Percentiles rank a stretch among this genome's conserved stretches.
phyloP scores from a whole-genome alignment of 306 rosid genomes.

The Medicago ruthenica region DNA sequence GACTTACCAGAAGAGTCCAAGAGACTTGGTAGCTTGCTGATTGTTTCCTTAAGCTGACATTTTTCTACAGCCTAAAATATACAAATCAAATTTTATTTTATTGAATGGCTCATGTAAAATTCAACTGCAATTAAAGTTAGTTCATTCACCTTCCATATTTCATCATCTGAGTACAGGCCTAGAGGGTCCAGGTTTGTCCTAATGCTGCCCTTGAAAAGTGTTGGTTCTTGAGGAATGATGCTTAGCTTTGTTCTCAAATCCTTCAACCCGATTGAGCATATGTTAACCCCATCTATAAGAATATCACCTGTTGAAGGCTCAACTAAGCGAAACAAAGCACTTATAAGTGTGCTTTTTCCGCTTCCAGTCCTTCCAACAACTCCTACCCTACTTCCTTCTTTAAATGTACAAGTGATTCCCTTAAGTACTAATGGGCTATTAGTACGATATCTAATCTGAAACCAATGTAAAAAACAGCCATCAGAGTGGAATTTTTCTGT shows the following conservation, averaged over 20 bases:
- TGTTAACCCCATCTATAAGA: not conserved
- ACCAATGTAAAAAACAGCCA: not conserved
- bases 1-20: constrained; percentile 54
- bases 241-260: not conserved
- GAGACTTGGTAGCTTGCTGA: not conserved
- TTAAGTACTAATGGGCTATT: not conserved
- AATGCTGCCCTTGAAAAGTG: not conserved
- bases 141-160: not conserved
- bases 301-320: not conserved
- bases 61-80: not conserved
- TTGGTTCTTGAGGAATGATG: not conserved
- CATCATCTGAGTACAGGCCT: not conserved
- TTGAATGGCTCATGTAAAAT: not conserved
- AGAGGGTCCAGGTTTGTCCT: not conserved
- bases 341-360: not conserved
- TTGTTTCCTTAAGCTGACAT: not conserved
- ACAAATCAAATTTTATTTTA: not conserved
- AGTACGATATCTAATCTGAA: constrained; percentile 56
- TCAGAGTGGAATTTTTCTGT: not conserved
- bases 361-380: constrained; percentile 1
- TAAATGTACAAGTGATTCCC: constrained; percentile 4
- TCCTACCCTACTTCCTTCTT: not conserved
- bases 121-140: not conserved
- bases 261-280: not conserved
- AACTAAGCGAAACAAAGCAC: not conserved